Conservation (phyloP, 2,329 filamentous ascomycete genomes). For the Xylaria sp. region DNA sequence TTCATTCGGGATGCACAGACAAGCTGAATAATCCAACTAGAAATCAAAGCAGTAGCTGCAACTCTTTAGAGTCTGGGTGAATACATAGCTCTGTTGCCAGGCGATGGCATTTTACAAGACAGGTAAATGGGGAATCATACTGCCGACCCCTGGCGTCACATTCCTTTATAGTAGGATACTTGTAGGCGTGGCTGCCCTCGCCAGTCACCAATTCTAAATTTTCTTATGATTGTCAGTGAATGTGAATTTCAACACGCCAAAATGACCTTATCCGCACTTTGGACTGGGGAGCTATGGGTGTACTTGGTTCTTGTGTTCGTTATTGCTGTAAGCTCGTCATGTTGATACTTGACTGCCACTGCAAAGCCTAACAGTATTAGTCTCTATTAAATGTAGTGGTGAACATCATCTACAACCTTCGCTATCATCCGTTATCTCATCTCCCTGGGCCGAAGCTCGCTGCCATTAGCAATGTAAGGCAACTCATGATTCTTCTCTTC, state of each 20-base stretch:
- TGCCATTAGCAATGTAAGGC: constrained; percentile 38
- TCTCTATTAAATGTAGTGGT: not conserved
- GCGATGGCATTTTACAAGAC: not conserved
- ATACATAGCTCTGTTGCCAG: not conserved
- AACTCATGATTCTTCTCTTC: not conserved
- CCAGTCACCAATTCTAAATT: not conserved
- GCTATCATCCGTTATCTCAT: constrained; percentile 38
- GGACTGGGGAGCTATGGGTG: constrained; percentile 6
- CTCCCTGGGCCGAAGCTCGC: constrained; percentile 38
- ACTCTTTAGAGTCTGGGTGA: not conserved
- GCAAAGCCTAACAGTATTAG: not conserved
- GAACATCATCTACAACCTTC: constrained; percentile 35
- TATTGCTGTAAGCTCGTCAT: not conserved
- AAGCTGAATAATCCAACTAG: not conserved
- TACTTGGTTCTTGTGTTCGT: constrained; percentile 10
- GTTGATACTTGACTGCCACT: not conserved
- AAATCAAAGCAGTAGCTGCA: not conserved
- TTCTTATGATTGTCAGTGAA: not conserved
- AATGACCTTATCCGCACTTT: not conserved
- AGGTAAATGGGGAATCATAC: not conserved
- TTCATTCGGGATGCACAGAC: not conserved
- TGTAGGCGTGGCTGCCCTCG: not conserved
- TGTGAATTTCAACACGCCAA: not conserved
- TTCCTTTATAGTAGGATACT: constrained; percentile 1
- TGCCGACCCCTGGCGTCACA: not conserved